phyloP scores from a whole-genome alignment of 2,329 filamentous ascomycete species.

The Salinomyces thailandicus region DNA sequence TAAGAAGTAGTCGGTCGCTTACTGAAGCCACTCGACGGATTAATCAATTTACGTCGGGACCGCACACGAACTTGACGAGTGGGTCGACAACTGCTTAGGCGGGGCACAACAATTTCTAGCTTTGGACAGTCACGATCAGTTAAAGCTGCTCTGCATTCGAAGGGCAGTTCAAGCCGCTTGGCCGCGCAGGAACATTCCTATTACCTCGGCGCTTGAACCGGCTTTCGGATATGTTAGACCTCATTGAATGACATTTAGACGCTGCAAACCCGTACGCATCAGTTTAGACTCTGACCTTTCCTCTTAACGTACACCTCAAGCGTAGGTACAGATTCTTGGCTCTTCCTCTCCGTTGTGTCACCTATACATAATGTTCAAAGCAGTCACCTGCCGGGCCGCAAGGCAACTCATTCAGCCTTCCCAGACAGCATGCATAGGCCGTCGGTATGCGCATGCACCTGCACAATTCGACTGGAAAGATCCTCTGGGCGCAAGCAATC shows the following conservation, averaged over 20 bases:
- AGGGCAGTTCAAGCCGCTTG: too few relatives aligned
- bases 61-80: too few relatives aligned
- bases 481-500: constrained; percentile 60
- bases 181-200: too few relatives aligned
- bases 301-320: neutral
- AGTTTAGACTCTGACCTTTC: too few relatives aligned
- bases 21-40: too few relatives aligned
- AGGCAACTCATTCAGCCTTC: constrained; percentile 24
- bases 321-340: neutral
- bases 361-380: constrained; percentile 38
- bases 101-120: too few relatives aligned
- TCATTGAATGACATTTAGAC: constrained; percentile 1
- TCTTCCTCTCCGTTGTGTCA: neutral
- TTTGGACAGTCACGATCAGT: too few relatives aligned
- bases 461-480: constrained; percentile 80
- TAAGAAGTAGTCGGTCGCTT: too few relatives aligned
- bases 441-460: constrained; percentile 33
- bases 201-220: neutral
- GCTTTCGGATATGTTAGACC: neutral
- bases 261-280: too few relatives aligned
- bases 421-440: constrained; percentile 22
- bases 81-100: too few relatives aligned
- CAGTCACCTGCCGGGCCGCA: constrained; percentile 32
- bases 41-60: too few relatives aligned
- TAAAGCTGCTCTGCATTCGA: too few relatives aligned